Conservation (phyloP, 2,329 filamentous ascomycete genomes). For the Lasiodiplodia hormozganensis region DNA sequence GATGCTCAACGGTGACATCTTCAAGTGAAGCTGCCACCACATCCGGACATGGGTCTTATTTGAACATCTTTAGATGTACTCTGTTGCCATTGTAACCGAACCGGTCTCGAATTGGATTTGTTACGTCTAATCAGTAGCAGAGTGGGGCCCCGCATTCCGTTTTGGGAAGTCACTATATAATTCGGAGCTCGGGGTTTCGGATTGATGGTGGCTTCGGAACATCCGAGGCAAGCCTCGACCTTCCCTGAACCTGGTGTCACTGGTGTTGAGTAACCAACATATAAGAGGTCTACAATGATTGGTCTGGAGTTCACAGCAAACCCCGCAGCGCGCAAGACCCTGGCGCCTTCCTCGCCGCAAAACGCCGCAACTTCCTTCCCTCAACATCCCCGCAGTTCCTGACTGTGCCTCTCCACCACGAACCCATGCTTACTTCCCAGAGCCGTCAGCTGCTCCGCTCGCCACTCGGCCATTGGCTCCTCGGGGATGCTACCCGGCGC, state of each 20-base stretch:
- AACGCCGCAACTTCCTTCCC: neutral
- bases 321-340: neutral
- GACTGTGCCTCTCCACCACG: neutral
- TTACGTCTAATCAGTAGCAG: neutral
- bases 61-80: no score
- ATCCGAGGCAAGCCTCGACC: neutral
- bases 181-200: neutral
- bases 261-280: neutral
- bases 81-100: no score
- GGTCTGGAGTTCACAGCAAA: neutral
- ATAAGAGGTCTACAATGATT: neutral
- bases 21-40: no score
- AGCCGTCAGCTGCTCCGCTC: neutral
- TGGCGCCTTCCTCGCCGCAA: neutral
- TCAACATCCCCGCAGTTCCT: neutral
- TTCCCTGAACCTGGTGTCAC: neutral
- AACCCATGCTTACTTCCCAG: conserved; percentile 1
- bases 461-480: conserved; percentile 7
- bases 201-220: neutral
- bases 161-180: neutral
- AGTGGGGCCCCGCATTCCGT: neutral
- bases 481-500: conserved; percentile 9
- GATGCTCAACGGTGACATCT: neutral
- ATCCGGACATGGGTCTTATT: no score
- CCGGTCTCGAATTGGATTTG: neutral